These are phyloP conservation scores for Jamesozyma rosinii DNA, from an alignment of 805 yeast species.

Conservation along the genomic window DNA sequence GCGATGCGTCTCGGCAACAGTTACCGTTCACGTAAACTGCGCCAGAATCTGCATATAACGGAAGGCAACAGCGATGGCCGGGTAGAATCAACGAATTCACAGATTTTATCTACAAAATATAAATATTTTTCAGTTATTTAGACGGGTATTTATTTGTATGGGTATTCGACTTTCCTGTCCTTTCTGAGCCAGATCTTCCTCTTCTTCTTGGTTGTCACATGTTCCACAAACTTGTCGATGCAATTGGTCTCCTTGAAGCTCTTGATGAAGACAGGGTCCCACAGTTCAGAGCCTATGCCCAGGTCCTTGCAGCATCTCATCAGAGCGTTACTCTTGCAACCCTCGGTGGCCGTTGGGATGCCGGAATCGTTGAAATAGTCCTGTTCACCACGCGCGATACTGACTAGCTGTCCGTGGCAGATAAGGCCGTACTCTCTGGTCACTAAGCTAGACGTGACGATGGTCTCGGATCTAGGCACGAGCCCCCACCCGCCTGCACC, in stretches of 20 bases:
- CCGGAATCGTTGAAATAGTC: constrained; percentile 80
- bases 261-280: constrained; percentile 92
- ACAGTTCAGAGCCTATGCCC: constrained; percentile 91
- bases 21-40: neutral
- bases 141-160: constrained; percentile 44
- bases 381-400: constrained; percentile 93
- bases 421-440: constrained; percentile 87
- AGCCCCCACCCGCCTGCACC: constrained; percentile 99
- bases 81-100: too few species aligned
- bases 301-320: constrained; percentile 97
- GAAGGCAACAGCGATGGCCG: neutral
- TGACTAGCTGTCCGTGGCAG: constrained; percentile 78
- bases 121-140: too few species aligned
- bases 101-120: neutral
- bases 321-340: constrained; percentile 90
- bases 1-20: neutral
- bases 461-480: constrained; percentile 83
- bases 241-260: constrained; percentile 55
- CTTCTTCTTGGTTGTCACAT: constrained; percentile 70
- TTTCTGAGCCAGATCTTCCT: constrained; percentile 89
- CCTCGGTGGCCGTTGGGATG: constrained; percentile 92
- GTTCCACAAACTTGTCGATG: constrained; percentile 79
- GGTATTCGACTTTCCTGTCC: constrained; percentile 75
- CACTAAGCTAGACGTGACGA: constrained; percentile 61
- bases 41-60: too few species aligned